These are phyloP conservation scores for Flaveria ramosissima DNA, from an alignment of 129 eudicot species.

Conservation along the genomic window DNA sequence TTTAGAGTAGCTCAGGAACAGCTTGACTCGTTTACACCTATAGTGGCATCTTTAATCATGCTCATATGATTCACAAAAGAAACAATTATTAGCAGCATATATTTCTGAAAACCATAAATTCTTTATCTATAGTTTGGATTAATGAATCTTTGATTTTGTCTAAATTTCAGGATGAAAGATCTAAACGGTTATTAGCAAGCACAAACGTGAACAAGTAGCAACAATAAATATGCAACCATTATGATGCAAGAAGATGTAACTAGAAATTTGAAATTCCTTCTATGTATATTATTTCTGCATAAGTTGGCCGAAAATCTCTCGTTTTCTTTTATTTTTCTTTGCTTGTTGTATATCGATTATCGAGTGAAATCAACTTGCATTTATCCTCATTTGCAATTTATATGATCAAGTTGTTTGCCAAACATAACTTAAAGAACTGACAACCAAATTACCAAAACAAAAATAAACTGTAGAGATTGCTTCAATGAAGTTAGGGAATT, in stretches of 20 bases:
- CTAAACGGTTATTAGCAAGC: background rate
- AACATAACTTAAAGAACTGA: no score
- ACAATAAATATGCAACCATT: background rate
- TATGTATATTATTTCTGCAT: conserved; percentile 1
- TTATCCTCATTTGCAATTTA: background rate
- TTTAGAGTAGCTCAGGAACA: no score
- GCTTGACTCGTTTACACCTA: no score
- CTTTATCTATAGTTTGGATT: background rate
- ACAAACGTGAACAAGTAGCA: background rate
- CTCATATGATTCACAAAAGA: no score
- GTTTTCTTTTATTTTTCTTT: background rate
- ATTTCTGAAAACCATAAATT: background rate
- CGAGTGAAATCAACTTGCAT: background rate
- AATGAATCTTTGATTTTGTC: background rate
- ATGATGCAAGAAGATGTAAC: background rate
- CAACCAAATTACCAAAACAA: no score
- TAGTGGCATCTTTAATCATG: no score
- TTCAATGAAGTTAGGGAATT: no score
- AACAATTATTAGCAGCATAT: no score
- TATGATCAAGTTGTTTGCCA: background rate
- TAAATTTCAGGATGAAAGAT: background rate
- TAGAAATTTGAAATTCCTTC: background rate
- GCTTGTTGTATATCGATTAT: background rate
- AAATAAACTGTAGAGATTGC: no score
- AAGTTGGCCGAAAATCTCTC: background rate